Percentiles rank a stretch among this genome's conserved stretches.
Evolutionary conservation across 2,329 filamentous ascomycete species (phyloP).

Genomic region (Venturia carpophila): DNA sequence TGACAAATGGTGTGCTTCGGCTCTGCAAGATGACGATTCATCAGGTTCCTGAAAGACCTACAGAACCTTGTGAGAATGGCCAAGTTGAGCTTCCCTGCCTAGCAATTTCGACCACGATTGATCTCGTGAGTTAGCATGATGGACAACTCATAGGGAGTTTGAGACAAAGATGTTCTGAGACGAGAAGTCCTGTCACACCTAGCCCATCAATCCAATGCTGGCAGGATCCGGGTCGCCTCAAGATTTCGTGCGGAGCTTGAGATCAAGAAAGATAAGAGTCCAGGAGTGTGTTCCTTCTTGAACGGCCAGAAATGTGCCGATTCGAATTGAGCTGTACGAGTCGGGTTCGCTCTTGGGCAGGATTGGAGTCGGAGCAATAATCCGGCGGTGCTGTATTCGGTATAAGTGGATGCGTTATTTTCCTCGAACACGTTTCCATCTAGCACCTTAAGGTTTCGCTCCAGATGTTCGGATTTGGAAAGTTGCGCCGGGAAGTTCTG

Average conservation of each 20-base stretch:
- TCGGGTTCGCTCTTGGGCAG: background rate
- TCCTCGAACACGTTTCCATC: background rate
- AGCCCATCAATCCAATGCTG: background rate
- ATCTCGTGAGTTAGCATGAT: background rate
- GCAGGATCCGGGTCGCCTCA: background rate
- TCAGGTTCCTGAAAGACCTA: background rate
- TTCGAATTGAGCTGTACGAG: background rate
- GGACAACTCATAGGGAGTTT: background rate
- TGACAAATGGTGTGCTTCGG: background rate
- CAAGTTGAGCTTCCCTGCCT: background rate
- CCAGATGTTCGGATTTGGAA: slow-evolving; percentile 91
- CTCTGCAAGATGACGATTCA: background rate
- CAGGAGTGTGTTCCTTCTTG: background rate
- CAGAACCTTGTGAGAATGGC: background rate
- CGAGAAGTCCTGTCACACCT: background rate
- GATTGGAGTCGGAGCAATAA: background rate
- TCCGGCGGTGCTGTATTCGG: background rate
- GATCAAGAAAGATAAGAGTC: background rate
- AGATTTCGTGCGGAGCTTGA: background rate
- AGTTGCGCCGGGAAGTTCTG: slow-evolving; percentile 76
- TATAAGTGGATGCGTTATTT: background rate
- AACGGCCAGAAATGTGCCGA: background rate
- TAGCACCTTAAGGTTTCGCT: slow-evolving; percentile 40
- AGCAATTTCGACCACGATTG: background rate
- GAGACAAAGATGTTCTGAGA: background rate